phyloP scores from a whole-genome alignment of 2,329 filamentous ascomycete species.

The Aureobasidium sp. region DNA sequence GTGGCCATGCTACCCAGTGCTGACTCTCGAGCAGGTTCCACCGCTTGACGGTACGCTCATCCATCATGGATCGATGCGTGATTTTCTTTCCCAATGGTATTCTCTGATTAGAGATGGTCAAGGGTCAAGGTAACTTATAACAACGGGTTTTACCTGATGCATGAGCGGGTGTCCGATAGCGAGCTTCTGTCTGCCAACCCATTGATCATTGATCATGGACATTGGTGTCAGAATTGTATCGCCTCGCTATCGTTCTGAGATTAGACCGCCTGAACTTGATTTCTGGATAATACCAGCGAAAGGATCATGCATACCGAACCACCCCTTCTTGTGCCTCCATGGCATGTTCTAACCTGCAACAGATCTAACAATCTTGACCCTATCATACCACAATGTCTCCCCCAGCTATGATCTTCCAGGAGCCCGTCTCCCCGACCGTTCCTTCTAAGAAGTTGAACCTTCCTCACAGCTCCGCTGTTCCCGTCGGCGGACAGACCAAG shows the following conservation, averaged over 20 bases:
- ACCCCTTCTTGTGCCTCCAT: constrained; percentile 29
- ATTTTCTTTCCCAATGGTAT: constrained; percentile 18
- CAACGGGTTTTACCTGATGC: constrained; percentile 20
- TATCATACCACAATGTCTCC: constrained; percentile 58
- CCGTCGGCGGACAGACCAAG: constrained; percentile 35
- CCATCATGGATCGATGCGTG: constrained; percentile 18
- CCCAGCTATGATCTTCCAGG: constrained; percentile 56
- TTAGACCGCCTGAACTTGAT: constrained; percentile 95
- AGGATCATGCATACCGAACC: constrained; percentile 77
- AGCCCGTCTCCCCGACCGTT: constrained; percentile 33
- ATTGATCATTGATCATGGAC: constrained; percentile 15
- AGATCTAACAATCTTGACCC: constrained; percentile 34
- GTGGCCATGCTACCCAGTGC: constrained; percentile 4
- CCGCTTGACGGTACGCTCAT: constrained; percentile 14
- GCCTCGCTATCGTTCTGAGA: constrained; percentile 57
- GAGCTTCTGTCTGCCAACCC: constrained; percentile 13
- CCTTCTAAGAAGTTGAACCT: constrained; percentile 40
- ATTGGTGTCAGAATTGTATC: constrained; percentile 10
- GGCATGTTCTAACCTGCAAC: constrained; percentile 31
- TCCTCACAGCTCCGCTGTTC: constrained; percentile 29
- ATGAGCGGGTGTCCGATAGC: constrained; percentile 24
- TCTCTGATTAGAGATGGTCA: constrained; percentile 18
- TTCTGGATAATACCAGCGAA: constrained; percentile 97
- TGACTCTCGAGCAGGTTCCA: constrained; percentile 12
- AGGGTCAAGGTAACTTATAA: constrained; percentile 23